Evolutionary conservation across 345 rosid species (phyloP).

Genomic region (Aethionema arabicum): DNA sequence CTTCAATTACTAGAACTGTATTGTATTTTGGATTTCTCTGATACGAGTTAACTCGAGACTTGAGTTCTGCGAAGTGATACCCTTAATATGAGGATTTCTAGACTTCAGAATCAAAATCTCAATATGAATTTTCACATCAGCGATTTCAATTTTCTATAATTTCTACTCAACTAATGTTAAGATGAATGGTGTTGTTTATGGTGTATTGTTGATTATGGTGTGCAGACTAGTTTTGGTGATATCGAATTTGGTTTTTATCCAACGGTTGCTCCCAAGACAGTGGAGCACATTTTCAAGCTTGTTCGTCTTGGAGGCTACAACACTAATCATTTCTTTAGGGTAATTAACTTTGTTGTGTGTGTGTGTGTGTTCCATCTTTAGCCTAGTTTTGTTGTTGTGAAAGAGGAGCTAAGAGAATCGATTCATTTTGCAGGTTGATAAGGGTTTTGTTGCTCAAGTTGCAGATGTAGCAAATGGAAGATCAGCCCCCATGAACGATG

Average conservation of each 20-base stretch:
- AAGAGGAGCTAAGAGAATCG: neutral
- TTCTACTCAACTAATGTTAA: neutral
- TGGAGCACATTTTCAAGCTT: constrained; percentile 87
- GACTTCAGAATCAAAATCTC: neutral
- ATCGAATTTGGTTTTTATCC: constrained; percentile 92
- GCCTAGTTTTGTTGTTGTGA: neutral
- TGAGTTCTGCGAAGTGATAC: neutral
- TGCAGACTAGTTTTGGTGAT: constrained; percentile 82
- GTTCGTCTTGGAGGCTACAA: constrained; percentile 90
- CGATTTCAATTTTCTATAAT: neutral
- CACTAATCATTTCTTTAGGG: constrained; percentile 95
- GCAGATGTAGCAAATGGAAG: constrained; percentile 83
- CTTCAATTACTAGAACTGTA: neutral
- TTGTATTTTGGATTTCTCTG: neutral
- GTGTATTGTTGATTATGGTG: constrained; percentile 7
- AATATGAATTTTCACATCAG: neutral
- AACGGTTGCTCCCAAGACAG: constrained; percentile 85
- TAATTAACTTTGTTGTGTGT: constrained; percentile 33
- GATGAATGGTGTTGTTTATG: neutral
- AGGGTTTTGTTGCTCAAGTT: constrained; percentile 96
- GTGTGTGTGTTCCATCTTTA: constrained; percentile 8
- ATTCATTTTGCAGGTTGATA: constrained; percentile 65
- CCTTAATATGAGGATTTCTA: neutral
- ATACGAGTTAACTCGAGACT: too few relatives aligned
- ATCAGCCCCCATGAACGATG: constrained; percentile 86